Conservation (phyloP, 495 filamentous ascomycete genomes). For the Cudoniella acicularis region DNA sequence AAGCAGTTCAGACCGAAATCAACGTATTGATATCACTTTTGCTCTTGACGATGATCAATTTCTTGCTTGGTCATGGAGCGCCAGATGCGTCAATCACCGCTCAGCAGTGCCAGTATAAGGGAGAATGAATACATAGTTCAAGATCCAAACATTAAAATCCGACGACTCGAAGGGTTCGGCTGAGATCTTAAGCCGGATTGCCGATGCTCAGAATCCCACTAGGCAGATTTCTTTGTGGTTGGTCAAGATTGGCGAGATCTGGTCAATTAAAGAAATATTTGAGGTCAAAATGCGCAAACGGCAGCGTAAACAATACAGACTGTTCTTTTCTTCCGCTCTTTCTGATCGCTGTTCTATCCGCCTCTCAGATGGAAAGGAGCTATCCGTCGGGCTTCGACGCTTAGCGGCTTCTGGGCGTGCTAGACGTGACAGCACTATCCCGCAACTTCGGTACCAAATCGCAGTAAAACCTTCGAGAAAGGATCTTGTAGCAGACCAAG, state of each 20-base stretch:
- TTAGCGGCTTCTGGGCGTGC: neutral
- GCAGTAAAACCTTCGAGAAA: neutral
- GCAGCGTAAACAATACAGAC: neutral
- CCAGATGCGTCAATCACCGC: neutral
- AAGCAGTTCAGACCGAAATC: neutral
- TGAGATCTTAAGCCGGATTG: slow-evolving; percentile 5
- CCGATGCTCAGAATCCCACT: slow-evolving; percentile 1
- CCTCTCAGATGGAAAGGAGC: slow-evolving; percentile 6
- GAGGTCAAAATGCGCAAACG: neutral
- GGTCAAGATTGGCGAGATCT: neutral
- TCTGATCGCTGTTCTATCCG: slow-evolving; percentile 8
- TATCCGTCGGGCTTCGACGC: slow-evolving; percentile 10
- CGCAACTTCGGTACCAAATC: slow-evolving; percentile 1
- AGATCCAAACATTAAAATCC: neutral
- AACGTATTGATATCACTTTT: slow-evolving; percentile 1
- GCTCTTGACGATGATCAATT: neutral
- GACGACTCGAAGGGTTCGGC: neutral
- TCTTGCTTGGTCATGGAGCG: neutral
- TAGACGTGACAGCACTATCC: neutral
- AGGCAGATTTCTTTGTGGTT: neutral
- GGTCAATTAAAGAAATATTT: slow-evolving; percentile 11
- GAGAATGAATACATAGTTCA: neutral
- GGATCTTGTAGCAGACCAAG: too few species aligned
- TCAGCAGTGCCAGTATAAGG: neutral
- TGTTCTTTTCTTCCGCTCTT: neutral